These are phyloP conservation scores for Fusarium graminum DNA, from an alignment of 2,329 filamentous ascomycete genomes.

Conservation along the genomic window DNA sequence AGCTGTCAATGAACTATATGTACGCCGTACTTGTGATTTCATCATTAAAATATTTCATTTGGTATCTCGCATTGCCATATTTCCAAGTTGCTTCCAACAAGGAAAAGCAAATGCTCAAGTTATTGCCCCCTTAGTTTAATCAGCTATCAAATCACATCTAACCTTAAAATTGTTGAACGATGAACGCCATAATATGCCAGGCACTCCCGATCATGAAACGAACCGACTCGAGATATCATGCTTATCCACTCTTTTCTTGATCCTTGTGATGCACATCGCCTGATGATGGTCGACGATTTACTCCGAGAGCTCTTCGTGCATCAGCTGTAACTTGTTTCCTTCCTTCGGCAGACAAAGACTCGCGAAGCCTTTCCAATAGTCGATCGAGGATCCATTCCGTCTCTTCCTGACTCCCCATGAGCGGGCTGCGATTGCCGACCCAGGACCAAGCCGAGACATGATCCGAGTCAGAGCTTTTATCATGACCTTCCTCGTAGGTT, in stretches of 20 bases:
- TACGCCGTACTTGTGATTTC: too few relatives aligned
- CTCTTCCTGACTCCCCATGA: slow-evolving; percentile 77
- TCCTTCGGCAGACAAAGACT: slow-evolving; percentile 48
- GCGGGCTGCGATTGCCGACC: slow-evolving; percentile 76
- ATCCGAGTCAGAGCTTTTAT: slow-evolving; percentile 41
- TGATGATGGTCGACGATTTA: slow-evolving; percentile 12
- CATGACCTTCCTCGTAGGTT: not conserved
- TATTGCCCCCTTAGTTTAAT: too few relatives aligned
- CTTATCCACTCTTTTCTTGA: not conserved
- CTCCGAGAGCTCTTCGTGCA: slow-evolving; percentile 19
- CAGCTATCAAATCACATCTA: too few relatives aligned
- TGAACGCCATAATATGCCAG: not conserved
- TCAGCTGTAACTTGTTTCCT: slow-evolving; percentile 27
- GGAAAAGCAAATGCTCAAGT: too few relatives aligned
- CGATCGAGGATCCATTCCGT: slow-evolving; percentile 79
- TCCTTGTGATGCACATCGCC: slow-evolving; percentile 2
- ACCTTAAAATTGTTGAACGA: not conserved
- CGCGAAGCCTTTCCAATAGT: slow-evolving; percentile 66
- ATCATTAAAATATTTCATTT: not conserved
- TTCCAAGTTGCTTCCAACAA: too few relatives aligned
- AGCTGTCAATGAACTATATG: too few relatives aligned
- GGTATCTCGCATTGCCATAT: too few relatives aligned
- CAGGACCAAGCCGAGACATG: slow-evolving; percentile 72
- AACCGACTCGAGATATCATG: slow-evolving; percentile 8
- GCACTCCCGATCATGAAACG: not conserved